Conservation (phyloP, 139 green algal species). For the Tetradesmus lagerheimii region DNA sequence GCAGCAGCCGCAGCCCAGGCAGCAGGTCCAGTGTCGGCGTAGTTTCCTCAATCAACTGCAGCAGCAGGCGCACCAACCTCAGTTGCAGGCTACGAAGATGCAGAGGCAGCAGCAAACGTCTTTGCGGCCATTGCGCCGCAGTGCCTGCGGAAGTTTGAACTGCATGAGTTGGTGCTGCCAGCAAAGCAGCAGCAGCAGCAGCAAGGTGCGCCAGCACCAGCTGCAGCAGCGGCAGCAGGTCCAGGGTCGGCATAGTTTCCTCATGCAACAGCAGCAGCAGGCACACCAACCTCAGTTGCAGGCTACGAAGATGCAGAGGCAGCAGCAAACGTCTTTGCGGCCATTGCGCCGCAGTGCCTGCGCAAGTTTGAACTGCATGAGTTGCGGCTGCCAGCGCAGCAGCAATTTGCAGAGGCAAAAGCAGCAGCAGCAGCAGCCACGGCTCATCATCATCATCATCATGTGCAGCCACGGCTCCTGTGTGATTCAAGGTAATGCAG, state of each 20-base stretch:
- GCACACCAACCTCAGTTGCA: constrained; percentile 62
- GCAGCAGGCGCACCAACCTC: constrained; percentile 45
- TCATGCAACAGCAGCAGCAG: constrained; percentile 61
- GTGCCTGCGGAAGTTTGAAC: constrained; percentile 63
- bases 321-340: constrained; percentile 62
- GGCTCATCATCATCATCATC: too few relatives aligned
- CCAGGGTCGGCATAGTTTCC: not conserved
- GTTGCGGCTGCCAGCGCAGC: constrained; percentile 51
- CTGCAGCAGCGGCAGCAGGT: not conserved
- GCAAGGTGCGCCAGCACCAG: not conserved
- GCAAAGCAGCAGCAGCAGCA: not conserved
- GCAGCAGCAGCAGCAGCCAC: not conserved
- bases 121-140: constrained; percentile 70
- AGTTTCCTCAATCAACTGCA: not conserved
- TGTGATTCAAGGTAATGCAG: too few relatives aligned
- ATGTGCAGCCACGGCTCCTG: too few relatives aligned
- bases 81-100: constrained; percentile 69
- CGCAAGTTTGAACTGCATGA: constrained; percentile 59
- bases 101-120: constrained; percentile 65
- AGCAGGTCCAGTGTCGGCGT: not conserved
- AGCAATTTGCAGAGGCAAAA: too few relatives aligned
- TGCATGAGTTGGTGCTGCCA: constrained; percentile 62
- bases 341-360: constrained; percentile 75
- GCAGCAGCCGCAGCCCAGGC: not conserved
- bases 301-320: constrained; percentile 76